A percentile compares a stretch with the other conserved stretches of the same genome.
Evolutionary conservation across 2,329 filamentous ascomycete genomes (phyloP).

Genomic region (Zasmidium cellare): DNA sequence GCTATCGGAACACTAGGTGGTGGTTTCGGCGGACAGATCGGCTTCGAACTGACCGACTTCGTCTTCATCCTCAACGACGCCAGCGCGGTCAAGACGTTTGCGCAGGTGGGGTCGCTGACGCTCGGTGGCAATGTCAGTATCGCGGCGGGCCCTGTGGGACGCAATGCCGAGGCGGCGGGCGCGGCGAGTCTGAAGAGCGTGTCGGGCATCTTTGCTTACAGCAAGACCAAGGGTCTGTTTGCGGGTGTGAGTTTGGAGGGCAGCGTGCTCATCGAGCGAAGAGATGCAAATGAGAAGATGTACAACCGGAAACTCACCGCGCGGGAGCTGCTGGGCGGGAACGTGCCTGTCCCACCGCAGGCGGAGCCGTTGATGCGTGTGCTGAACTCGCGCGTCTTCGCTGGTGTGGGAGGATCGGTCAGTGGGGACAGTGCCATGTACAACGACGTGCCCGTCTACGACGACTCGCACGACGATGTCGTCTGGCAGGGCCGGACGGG

Average conservation of each 20-base stretch:
- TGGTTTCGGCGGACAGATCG: conserved; percentile 82
- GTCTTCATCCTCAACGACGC: conserved; percentile 97
- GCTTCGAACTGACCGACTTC: conserved; percentile 87
- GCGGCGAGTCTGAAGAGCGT: conserved; percentile 88
- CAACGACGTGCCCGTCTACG: conserved; percentile 90
- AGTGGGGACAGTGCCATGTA: conserved; percentile 69
- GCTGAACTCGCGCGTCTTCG: conserved; percentile 82
- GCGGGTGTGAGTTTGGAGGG: conserved; percentile 94
- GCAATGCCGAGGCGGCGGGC: conserved; percentile 94
- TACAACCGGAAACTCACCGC: conserved; percentile 84
- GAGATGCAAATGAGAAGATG: conserved; percentile 95
- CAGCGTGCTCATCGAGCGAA: conserved; percentile 86
- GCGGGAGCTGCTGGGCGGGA: conserved; percentile 75
- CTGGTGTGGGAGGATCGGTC: conserved; percentile 57
- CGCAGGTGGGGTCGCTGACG: conserved; percentile 86
- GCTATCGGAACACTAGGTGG: conserved; percentile 80
- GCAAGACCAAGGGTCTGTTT: conserved; percentile 95
- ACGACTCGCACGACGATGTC: conserved; percentile 76
- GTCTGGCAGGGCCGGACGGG: conserved; percentile 79
- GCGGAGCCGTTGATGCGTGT: conserved; percentile 83
- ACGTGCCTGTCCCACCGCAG: conserved; percentile 73
- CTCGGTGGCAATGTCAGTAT: conserved; percentile 95
- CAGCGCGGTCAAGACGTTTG: conserved; percentile 87
- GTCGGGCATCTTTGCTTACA: conserved; percentile 93
- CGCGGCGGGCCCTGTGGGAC: conserved; percentile 87